Evolutionary conservation across 106 monocot species (phyloP), one percentile per base, ranked within the genome.

Genomic region (Dioscorea dumetorum): DNA sequence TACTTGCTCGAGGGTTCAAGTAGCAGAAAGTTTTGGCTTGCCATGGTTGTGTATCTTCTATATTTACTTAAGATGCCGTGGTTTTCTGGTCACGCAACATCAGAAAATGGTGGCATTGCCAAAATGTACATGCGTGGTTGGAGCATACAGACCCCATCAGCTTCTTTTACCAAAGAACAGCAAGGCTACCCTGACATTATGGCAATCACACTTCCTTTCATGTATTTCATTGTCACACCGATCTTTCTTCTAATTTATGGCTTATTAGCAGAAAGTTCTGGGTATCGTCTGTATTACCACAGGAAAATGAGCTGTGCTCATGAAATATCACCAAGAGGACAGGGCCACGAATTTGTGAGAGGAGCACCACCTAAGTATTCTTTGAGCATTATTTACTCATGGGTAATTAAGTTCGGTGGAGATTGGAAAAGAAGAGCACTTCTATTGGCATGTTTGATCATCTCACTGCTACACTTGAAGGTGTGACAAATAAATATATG

Each of bases 1-100:
- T 87, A 84, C 70, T 51, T 90, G 57, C 70, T 83, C 2, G 90
- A 94, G 77, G 94, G 94, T 17, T 84, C 94, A 63, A 87, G 78
- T 69, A 85, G 58, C 77, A 78, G 33, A 61, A 51, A 15, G 24
- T 35, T 87, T 3, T 94, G 94, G 90, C 70, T 31, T 69, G 66
- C 72, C 20, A 76, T 90, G 82, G 71, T 76, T 34, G 33, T 81
- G 6, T 94, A 87, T 60, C 57, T 88, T 69, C n/a, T 87, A 5
- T 81, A 68, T 81, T 64, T 90, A 22, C 64, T 85, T 24, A 76
- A 18, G 22, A 70, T 94, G 49, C 90, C 94, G 33, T 90, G 94
- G 90, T 90, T 94, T 54, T 82, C 84, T 85, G 94, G 84, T 59
- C 65, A 79, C 72, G 87, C 82, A 28, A 81, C 82, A 52, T 87